These are phyloP conservation scores for Alectoria sarmentosa DNA, from an alignment of 495 filamentous ascomycete species.

Conservation along the genomic window DNA sequence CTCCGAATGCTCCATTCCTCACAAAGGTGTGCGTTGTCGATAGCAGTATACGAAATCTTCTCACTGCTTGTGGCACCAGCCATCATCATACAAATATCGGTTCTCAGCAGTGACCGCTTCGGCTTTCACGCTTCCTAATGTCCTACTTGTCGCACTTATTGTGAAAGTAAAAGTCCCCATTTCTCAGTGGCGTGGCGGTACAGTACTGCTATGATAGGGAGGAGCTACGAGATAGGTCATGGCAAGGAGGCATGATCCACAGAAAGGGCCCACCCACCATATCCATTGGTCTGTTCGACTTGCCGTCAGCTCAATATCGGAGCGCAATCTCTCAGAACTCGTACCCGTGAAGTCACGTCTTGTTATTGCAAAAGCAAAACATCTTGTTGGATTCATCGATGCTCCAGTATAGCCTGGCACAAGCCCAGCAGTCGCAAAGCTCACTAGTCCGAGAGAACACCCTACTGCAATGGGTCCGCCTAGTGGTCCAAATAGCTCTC, in stretches of 20 bases:
- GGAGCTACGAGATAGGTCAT: conserved; percentile 12
- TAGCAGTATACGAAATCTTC: not conserved
- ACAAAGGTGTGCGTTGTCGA: not conserved
- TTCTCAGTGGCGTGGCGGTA: not conserved
- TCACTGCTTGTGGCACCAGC: not conserved
- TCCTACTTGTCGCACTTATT: not conserved
- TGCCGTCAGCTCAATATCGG: not conserved
- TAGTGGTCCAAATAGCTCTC: conserved; percentile 43
- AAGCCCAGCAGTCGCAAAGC: conserved; percentile 32
- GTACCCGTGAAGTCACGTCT: conserved; percentile 12
- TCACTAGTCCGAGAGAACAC: conserved; percentile 39
- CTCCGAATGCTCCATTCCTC: not conserved
- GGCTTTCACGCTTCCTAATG: not conserved
- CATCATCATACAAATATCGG: no score
- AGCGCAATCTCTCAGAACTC: not conserved
- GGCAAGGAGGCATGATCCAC: conserved; percentile 12
- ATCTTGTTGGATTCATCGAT: conserved; percentile 17
- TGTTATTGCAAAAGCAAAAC: conserved; percentile 18
- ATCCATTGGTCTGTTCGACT: conserved; percentile 19
- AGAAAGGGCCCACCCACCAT: conserved; percentile 20
- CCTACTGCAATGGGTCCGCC: conserved; percentile 48
- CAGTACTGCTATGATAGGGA: conserved; percentile 15
- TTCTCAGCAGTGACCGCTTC: no score
- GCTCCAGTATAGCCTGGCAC: conserved; percentile 20
- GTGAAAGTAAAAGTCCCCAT: not conserved